Base-by-base conservation (phyloP, 2,329 filamentous ascomycete species). In the Pseudocercospora musae region DNA sequence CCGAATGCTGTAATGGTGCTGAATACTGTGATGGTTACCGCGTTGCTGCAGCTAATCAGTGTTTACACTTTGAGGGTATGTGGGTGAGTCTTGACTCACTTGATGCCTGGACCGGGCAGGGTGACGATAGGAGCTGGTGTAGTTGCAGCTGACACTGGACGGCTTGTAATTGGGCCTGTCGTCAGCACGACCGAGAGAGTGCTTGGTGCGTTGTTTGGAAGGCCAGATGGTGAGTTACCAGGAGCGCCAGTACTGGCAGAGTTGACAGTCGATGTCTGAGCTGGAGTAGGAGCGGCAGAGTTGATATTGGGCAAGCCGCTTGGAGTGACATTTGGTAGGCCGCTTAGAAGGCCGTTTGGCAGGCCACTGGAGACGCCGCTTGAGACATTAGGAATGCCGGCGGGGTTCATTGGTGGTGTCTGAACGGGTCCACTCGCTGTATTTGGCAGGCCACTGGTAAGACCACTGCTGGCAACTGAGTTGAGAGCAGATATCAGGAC, bases 101-200 rank as follows among this genome's bases (percentile, higher is more conserved):
- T 60, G 52, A 11, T 59, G 56, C 25, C 50, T 62, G 8, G 54
- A 33, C 31, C 61, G 58, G 15, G 53, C 29, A 20, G 57, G 29
- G 20, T 54, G 21, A 15, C 57, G 23, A 20, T 33, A 46, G 13
- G 58, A 23, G 37, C 25, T 40, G 31, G 37, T 60, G 58, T 68
- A 66, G 48, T 66, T 49, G 59, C 64, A 68, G 57, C 66, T 65
- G 18, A 40, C 33, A 10, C 64, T 62, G 6, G 62, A 15, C 37
- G 37, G 44, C 18, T 48, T 13, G 48, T 52, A 3, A 52, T 31
- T 52, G 48, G 48, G 10, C 48, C 25, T 27, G 11, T 52, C 18
- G n/a, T 52, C 18, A 13, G 56, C 50, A 20, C n/a, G 29, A 21
- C 62, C 61, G 20, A 62, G 58, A 18, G 62, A 48, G 48, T 62